Evolutionary conservation across 2,329 filamentous ascomycete genomes (phyloP).

Genomic region (Scedosporium dehoogii): DNA sequence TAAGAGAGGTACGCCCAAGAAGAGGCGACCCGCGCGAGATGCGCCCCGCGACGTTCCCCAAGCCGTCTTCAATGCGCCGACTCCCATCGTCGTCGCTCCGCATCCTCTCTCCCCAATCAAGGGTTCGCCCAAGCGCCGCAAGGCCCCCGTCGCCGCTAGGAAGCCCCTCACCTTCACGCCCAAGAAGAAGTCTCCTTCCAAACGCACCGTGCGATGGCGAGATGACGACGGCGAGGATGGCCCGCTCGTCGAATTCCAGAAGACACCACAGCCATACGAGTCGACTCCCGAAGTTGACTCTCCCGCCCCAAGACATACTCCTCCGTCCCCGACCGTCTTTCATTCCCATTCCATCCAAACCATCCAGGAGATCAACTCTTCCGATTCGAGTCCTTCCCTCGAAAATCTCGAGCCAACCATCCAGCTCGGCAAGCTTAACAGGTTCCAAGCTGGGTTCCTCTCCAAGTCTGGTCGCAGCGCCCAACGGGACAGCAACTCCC

Average conservation of each 20-base stretch:
- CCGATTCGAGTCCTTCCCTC: slow-evolving; percentile 48
- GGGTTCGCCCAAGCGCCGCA: slow-evolving; percentile 53
- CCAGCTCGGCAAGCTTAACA: slow-evolving; percentile 30
- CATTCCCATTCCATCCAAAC: slow-evolving; percentile 8
- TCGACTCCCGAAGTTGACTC: slow-evolving; percentile 29
- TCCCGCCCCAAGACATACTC: slow-evolving; percentile 31
- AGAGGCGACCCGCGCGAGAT: slow-evolving; percentile 38
- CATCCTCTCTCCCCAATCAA: slow-evolving; percentile 52
- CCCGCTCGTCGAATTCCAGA: slow-evolving; percentile 79
- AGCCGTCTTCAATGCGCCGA: not conserved
- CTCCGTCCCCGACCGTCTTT: slow-evolving; percentile 35
- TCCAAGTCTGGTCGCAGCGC: slow-evolving; percentile 40
- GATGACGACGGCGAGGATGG: slow-evolving; percentile 82
- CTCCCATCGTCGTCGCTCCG: slow-evolving; percentile 17
- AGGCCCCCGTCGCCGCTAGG: slow-evolving; percentile 42
- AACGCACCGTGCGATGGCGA: slow-evolving; percentile 81
- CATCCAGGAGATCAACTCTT: slow-evolving; percentile 21
- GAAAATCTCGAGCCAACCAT: slow-evolving; percentile 35
- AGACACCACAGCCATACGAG: slow-evolving; percentile 65
- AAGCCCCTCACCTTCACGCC: slow-evolving; percentile 78
- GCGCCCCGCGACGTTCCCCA: slow-evolving; percentile 10
- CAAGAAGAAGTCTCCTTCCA: slow-evolving; percentile 60
- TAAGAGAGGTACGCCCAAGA: slow-evolving; percentile 67
- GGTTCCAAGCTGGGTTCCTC: slow-evolving; percentile 85
- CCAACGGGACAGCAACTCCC: slow-evolving; percentile 42